Evolutionary conservation across 208 protist species (phyloP).

Genomic region (Trypanosoma brucei): DNA sequence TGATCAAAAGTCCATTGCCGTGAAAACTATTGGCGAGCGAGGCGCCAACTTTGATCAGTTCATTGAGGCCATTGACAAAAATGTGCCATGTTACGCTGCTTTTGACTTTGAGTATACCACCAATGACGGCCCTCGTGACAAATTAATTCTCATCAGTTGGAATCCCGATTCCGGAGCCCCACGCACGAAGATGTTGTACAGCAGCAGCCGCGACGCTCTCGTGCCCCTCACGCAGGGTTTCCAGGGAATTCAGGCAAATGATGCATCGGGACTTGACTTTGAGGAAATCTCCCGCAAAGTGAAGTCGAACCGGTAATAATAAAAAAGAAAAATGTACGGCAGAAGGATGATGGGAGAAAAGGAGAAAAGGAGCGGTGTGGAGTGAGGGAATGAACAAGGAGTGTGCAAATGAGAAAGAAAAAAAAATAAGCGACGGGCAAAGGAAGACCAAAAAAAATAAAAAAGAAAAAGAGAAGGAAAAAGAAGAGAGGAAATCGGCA

Average conservation of each 20-base stretch:
- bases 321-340: not conserved
- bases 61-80: constrained; percentile 41
- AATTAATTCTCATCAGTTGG: constrained; percentile 89
- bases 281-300: constrained; percentile 54
- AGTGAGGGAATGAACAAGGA: constrained; percentile 10
- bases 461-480: constrained; percentile 11
- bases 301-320: constrained; percentile 33
- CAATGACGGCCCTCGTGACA: constrained; percentile 68
- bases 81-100: constrained; percentile 86
- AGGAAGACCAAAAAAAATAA: constrained; percentile 11
- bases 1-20: constrained; percentile 74
- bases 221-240: constrained; percentile 65
- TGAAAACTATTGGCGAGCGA: constrained; percentile 49
- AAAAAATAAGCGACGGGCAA: constrained; percentile 11
- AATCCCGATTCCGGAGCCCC: constrained; percentile 74
- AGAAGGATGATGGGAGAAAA: not conserved
- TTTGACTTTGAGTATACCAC: constrained; percentile 87
- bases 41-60: constrained; percentile 76
- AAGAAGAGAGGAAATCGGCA: not conserved
- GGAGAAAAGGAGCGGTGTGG: constrained; percentile 1
- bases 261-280: constrained; percentile 51
- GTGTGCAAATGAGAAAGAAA: not conserved
- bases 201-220: constrained; percentile 76
- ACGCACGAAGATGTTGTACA: constrained; percentile 87
- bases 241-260: constrained; percentile 86